Evolutionary conservation across 169 alveolate species (phyloP).

Genomic region (Cryptosporidium meleagridis): DNA sequence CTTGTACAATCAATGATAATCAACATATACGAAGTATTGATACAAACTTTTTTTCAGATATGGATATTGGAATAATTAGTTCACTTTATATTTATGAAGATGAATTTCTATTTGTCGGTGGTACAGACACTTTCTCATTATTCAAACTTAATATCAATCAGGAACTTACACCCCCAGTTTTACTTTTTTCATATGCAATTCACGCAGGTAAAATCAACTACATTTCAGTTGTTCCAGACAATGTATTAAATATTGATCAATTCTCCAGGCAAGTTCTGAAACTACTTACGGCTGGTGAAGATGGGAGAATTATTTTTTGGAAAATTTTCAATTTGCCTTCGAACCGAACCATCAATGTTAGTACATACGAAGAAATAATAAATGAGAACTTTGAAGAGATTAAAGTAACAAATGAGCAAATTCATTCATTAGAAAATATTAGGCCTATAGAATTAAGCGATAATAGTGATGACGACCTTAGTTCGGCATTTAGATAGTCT

Average conservation of each 20-base stretch:
- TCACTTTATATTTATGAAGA: slow-evolving; percentile 35
- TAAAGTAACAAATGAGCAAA: slow-evolving; percentile 3
- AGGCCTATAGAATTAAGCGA: slow-evolving; percentile 24
- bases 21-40: slow-evolving; percentile 54
- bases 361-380: background rate
- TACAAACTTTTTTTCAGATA: slow-evolving; percentile 57
- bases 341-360: background rate
- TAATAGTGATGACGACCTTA: slow-evolving; percentile 64
- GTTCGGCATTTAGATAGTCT: slow-evolving; percentile 57
- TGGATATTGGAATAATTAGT: slow-evolving; percentile 43
- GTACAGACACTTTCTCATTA: slow-evolving; percentile 14
- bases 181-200: slow-evolving; percentile 50
- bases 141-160: slow-evolving; percentile 13
- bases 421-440: background rate
- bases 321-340: slow-evolving; percentile 8
- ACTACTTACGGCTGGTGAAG: slow-evolving; percentile 42
- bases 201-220: slow-evolving; percentile 48
- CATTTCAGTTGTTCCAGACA: slow-evolving; percentile 35
- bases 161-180: slow-evolving; percentile 4
- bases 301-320: slow-evolving; percentile 66
- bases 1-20: slow-evolving; percentile 43
- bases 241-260: background rate
- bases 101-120: slow-evolving; percentile 55
- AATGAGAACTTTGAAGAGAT: background rate
- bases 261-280: background rate